Base-by-base conservation (phyloP, 371 early-diverging fungal genomes). In the Rhizopus sp. region DNA sequence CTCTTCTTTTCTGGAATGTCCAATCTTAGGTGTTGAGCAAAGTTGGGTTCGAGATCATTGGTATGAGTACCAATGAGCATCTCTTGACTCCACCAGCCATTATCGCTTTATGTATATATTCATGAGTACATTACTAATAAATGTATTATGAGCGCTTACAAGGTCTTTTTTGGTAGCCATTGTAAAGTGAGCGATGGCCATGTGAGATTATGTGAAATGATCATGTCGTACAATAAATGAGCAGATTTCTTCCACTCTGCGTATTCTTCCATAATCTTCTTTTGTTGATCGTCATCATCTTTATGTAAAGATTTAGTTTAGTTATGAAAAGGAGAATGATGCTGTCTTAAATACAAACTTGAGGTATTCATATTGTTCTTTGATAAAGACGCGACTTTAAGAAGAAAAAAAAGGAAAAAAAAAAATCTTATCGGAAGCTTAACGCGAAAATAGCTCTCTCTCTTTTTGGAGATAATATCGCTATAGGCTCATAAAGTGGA, bases 211-310 rank as follows among this genome's bases (percentile, higher is more conserved):
- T 98, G 98, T 3, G 98, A 96, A 32, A 98, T 88, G 16, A 99
- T 88, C 62, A 97, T 82, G 75, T 99, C 99, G 72, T 99, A 99
- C 23, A 99, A 82, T 59, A 96, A 95, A 30, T 98, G 99, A 9
- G 95, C 89, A 78, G 99, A 99, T 84, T 99, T 99, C 70, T 97
- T 97, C 99, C 99, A 99, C 59, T 94, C 83, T 66, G 92, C 89
- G 77, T 96, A 97, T 64, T 97, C 96, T 73, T 95, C 96, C 61
- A 92, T 90, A 54, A 95, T 91, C 39, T 86, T 77, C 70, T 93
- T 93, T 70, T 96, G 91, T 49, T 55, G 48, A 0, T 63, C 41
- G 13, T 50, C 33, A 13, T 32, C 45, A 16, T 50, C 44, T 44
- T 44, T 37, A 10, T 10, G 7, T 10, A 5, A 10, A 37, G 38